Evolutionary conservation across 2,329 filamentous ascomycete genomes (phyloP).

Genomic region (Karstenula rhodostoma): DNA sequence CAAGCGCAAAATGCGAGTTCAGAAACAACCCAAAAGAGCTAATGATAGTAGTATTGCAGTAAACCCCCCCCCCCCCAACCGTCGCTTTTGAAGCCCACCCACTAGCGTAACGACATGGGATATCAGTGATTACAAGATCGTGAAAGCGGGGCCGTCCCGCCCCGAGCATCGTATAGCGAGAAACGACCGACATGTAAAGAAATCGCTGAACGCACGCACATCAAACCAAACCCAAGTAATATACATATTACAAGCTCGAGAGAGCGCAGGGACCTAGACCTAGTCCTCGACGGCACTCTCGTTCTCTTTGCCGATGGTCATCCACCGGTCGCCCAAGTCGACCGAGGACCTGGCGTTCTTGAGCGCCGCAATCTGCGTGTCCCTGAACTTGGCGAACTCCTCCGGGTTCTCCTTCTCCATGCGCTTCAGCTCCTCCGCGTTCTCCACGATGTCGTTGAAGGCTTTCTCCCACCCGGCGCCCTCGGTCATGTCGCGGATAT

Average conservation of each 20-base stretch:
- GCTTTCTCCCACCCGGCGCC: constrained; percentile 68
- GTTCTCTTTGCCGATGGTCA: constrained; percentile 7
- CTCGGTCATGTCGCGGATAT: constrained; percentile 62
- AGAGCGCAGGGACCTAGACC: neutral
- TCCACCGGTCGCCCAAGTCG: neutral
- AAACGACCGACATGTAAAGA: constrained; percentile 3
- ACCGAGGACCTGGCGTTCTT: constrained; percentile 44
- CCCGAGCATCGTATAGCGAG: neutral
- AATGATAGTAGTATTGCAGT: neutral
- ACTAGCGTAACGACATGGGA: neutral
- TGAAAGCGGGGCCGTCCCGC: neutral
- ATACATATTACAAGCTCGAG: neutral
- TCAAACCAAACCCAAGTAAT: neutral
- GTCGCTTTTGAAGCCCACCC: neutral
- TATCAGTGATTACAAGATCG: neutral
- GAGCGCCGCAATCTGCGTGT: constrained; percentile 49
- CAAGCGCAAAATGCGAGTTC: neutral
- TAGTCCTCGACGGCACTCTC: constrained; percentile 26
- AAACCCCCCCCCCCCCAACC: neutral
- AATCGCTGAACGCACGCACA: neutral
- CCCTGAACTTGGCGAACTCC: constrained; percentile 42
- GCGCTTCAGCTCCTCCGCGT: constrained; percentile 70
- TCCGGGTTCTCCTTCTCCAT: constrained; percentile 58
- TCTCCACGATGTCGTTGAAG: constrained; percentile 69
- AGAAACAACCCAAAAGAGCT: neutral